Evolutionary conservation across 371 early-diverging fungal species (phyloP).

Genomic region (Amoeboaphelidium protococcarum): DNA sequence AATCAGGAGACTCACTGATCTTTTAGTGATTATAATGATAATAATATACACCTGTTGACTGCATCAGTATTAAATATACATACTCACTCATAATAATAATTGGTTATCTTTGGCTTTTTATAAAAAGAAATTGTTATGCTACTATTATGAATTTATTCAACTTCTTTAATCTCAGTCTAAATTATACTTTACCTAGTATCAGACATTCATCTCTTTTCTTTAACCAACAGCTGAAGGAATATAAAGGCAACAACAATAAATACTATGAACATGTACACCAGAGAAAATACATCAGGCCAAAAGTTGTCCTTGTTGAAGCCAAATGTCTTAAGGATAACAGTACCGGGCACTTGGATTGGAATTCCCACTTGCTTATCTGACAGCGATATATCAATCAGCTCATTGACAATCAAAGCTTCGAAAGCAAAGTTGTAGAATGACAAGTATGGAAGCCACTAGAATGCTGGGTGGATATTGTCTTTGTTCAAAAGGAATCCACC

Average conservation of each 20-base stretch:
- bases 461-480: conserved; percentile 28
- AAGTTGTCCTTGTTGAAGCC: conserved; percentile 59
- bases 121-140: too few relatives aligned
- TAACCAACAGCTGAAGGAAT: conserved; percentile 55
- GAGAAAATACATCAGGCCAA: conserved; percentile 47
- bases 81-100: too few relatives aligned
- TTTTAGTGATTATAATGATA: too few relatives aligned
- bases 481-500: conserved; percentile 67
- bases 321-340: conserved; percentile 58
- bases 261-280: conserved; percentile 24
- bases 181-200: too few relatives aligned
- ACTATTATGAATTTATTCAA: too few relatives aligned
- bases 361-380: conserved; percentile 48
- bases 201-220: conserved; percentile 40
- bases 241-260: conserved; percentile 41
- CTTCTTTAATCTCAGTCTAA: too few relatives aligned
- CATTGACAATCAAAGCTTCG: conserved; percentile 66
- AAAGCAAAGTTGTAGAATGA: conserved; percentile 68
- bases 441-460: conserved; percentile 47
- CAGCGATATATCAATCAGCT: conserved; percentile 41
- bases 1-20: conserved; percentile 35
- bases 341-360: conserved; percentile 36
- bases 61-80: too few relatives aligned
- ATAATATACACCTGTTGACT: too few relatives aligned
- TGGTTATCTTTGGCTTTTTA: too few relatives aligned